Evolutionary conservation across 2,329 filamentous ascomycete genomes (phyloP).

Genomic region (Drechslerella dactyloides): DNA sequence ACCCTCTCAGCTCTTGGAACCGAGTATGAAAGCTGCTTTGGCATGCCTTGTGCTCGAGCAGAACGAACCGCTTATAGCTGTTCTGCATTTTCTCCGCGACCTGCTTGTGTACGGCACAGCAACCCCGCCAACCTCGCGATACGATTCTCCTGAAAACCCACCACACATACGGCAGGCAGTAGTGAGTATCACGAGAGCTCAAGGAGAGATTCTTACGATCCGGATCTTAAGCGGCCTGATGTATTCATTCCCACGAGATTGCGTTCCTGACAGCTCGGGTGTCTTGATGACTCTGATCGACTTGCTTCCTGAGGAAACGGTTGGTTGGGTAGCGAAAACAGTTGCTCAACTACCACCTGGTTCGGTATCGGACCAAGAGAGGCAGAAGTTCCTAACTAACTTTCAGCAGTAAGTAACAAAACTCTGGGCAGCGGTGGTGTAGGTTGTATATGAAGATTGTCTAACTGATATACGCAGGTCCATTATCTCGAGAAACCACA

Average conservation of each 20-base stretch:
- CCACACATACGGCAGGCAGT: constrained; percentile 75
- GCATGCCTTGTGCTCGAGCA: constrained; percentile 88
- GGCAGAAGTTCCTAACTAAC: constrained; percentile 77
- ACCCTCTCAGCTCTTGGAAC: constrained; percentile 75
- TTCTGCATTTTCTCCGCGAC: constrained; percentile 90
- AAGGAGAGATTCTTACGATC: constrained; percentile 81
- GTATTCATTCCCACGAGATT: constrained; percentile 96
- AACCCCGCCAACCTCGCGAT: constrained; percentile 68
- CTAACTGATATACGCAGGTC: constrained; percentile 45
- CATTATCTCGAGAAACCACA: constrained; percentile 52
- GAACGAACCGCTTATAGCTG: constrained; percentile 86
- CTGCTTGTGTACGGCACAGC: constrained; percentile 81
- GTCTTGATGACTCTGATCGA: constrained; percentile 91
- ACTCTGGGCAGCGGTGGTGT: neutral
- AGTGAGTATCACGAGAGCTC: constrained; percentile 71
- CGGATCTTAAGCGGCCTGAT: constrained; percentile 97
- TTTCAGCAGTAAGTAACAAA: constrained; percentile 68
- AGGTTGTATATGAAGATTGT: neutral
- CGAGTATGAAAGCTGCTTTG: constrained; percentile 85
- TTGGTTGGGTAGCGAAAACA: constrained; percentile 81
- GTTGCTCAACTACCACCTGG: constrained; percentile 82
- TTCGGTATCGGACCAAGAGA: constrained; percentile 79
- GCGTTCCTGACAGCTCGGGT: constrained; percentile 90
- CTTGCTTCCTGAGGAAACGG: constrained; percentile 78
- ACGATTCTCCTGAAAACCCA: constrained; percentile 66